These are phyloP conservation scores for Phytopythium mirpurense DNA, from an alignment of 352 stramenopile genomes.

Conservation along the genomic window DNA sequence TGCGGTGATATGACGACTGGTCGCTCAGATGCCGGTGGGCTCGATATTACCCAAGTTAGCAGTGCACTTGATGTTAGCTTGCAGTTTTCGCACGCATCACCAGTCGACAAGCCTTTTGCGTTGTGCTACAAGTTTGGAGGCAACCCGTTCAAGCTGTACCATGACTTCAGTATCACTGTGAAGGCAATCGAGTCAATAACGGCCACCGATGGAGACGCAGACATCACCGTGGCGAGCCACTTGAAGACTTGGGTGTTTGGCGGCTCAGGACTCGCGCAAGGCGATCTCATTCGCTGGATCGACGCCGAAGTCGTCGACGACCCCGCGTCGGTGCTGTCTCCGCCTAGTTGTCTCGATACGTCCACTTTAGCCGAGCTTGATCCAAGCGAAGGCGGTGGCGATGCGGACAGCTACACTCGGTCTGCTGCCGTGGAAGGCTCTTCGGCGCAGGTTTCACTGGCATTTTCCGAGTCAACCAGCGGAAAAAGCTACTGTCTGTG, in stretches of 20 bases:
- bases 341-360: conserved; percentile 33
- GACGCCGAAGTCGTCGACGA: conserved; percentile 27
- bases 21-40: conserved; percentile 44
- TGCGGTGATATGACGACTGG: conserved; percentile 31
- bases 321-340: conserved; percentile 11
- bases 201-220: conserved; percentile 21
- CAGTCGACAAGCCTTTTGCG: conserved; percentile 27
- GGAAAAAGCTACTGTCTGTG: conserved; percentile 57
- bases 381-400: not conserved
- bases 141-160: conserved; percentile 67
- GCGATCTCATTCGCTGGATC: conserved; percentile 59
- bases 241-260: conserved; percentile 47
- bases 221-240: conserved; percentile 43
- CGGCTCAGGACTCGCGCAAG: conserved; percentile 28
- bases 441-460: conserved; percentile 13
- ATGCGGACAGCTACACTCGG: not conserved
- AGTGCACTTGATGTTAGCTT: conserved; percentile 17
- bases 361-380: conserved; percentile 31
- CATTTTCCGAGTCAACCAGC: conserved; percentile 31
- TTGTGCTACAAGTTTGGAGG: conserved; percentile 71
- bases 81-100: conserved; percentile 43
- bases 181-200: conserved; percentile 40
- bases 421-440: not conserved
- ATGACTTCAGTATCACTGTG: conserved; percentile 33
- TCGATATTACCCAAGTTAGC: conserved; percentile 24